Conservation (phyloP, 495 filamentous ascomycete genomes). For the Penicillium antarcticum region DNA sequence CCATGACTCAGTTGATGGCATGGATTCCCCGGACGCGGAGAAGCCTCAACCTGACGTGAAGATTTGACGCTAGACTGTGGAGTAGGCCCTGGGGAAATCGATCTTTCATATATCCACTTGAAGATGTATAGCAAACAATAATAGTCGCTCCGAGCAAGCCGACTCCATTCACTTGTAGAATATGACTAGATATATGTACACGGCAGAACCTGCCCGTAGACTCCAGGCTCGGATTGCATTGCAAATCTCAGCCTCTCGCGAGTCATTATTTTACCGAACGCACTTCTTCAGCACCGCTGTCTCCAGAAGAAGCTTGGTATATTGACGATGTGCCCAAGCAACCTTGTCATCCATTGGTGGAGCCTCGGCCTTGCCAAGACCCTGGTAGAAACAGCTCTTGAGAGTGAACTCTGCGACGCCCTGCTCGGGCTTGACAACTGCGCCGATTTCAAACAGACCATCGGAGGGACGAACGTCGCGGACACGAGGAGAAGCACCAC, state of each 20-base stretch:
- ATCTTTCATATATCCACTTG: no score
- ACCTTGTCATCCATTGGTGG: constrained; percentile 54
- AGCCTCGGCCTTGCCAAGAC: constrained; percentile 41
- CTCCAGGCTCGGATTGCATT: background rate
- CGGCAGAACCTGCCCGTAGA: background rate
- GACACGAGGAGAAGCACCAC: constrained; percentile 63
- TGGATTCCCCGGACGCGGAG: background rate
- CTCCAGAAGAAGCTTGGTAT: constrained; percentile 62
- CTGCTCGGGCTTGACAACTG: constrained; percentile 55
- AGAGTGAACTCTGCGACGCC: constrained; percentile 61
- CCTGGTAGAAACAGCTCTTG: constrained; percentile 65
- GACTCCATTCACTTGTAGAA: constrained; percentile 4
- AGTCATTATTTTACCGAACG: background rate
- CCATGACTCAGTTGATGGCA: background rate
- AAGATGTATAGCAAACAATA: no score
- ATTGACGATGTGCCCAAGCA: constrained; percentile 59
- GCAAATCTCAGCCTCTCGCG: background rate
- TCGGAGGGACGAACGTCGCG: constrained; percentile 56
- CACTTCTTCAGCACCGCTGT: constrained; percentile 41
- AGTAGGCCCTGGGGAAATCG: no score
- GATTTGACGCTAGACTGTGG: background rate
- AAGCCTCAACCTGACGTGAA: constrained; percentile 3
- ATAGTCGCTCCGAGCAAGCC: background rate
- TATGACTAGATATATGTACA: constrained; percentile 16
- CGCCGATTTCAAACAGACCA: constrained; percentile 68